phyloP scores from a whole-genome alignment of 2,329 filamentous ascomycete species.

The Colletotrichum australisinense region DNA sequence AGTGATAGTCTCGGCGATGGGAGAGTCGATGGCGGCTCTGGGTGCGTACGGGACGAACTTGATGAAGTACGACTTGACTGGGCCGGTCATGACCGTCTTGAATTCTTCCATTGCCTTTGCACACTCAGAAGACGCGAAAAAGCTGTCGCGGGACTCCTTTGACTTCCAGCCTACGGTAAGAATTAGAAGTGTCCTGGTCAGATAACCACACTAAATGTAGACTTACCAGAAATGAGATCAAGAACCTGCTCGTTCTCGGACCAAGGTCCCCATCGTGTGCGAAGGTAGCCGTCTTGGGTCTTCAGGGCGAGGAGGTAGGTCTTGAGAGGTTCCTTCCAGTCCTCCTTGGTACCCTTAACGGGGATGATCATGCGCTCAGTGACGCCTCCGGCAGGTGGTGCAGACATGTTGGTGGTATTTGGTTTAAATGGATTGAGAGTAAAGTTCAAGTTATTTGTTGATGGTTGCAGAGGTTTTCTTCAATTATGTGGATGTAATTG shows the following conservation, averaged over 20 bases:
- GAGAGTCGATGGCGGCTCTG: slow-evolving; percentile 28
- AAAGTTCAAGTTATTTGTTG: background rate
- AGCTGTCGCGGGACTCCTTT: slow-evolving; percentile 19
- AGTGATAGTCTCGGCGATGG: slow-evolving; percentile 26
- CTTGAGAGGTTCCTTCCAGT: slow-evolving; percentile 30
- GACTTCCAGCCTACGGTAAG: slow-evolving; percentile 18
- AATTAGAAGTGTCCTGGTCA: background rate
- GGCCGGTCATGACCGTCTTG: slow-evolving; percentile 16
- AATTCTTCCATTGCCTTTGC: slow-evolving; percentile 9
- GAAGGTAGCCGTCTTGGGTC: slow-evolving; percentile 25
- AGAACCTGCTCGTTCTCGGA: slow-evolving; percentile 25
- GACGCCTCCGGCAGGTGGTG: slow-evolving; percentile 2
- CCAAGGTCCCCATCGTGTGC: slow-evolving; percentile 31
- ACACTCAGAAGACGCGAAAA: slow-evolving; percentile 18
- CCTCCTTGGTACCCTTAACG: slow-evolving; percentile 22
- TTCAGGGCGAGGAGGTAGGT: slow-evolving; percentile 27
- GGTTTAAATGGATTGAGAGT: no score
- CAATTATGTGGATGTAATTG: no score
- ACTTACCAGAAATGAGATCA: slow-evolving; percentile 28
- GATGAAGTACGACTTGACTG: slow-evolving; percentile 23
- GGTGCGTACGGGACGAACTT: slow-evolving; percentile 30
- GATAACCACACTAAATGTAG: background rate
- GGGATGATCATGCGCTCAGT: slow-evolving; percentile 30
- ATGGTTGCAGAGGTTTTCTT: background rate
- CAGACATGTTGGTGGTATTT: slow-evolving; percentile 8